Evolutionary conservation across 257 asterid species (phyloP), one percentile per base, ranked within the genome.

Genomic region (Jaltomata sinuosa): DNA sequence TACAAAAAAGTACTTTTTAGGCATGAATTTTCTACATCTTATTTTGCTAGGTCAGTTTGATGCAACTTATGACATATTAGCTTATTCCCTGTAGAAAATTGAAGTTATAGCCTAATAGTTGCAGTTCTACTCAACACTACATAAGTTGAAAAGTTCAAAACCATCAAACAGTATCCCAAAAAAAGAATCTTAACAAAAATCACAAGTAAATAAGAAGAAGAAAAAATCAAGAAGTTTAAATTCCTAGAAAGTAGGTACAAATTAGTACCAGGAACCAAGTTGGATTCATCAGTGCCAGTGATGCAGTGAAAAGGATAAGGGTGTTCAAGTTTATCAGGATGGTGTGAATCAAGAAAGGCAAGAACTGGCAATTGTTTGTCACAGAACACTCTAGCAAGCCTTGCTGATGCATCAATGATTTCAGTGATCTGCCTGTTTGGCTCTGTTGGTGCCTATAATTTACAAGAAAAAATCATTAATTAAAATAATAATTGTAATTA

Each of bases 281-380:
- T 87, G 32, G 96, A 91, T 82, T 93, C 96, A 47, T 92, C 87
- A 1, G 92, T 86, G 67, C 94, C 97, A 45, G 27, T 31, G 83
- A 92, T 87, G 54, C 96, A 92, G 88, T 93, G 97, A 45, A 93
- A 83, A 83, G 96, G 97, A 85, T 92, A 93, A 67, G 96, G 94
- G 25, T 89, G 88, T 84, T 93, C 96, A 19, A 89, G 89, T 57
- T 88, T 90, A n/a, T 87, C 92, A 67, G 96, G 94, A 1, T 83
- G 88, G 76, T 92, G 97, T 0, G 94, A 84, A 85, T 93, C 97
- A 53, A 92, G 87, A 72, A 93, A 92, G 18, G 97, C 97, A 79
- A 91, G 89, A 59, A 91, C 88, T 2, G 96, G 94, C 94, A 91
- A 93, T 16, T 87, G 88, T 34, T 87, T 92, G 82, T 90, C 91